Conservation (phyloP, 78 protist genomes). For the Cavenderia fasciculata region DNA sequence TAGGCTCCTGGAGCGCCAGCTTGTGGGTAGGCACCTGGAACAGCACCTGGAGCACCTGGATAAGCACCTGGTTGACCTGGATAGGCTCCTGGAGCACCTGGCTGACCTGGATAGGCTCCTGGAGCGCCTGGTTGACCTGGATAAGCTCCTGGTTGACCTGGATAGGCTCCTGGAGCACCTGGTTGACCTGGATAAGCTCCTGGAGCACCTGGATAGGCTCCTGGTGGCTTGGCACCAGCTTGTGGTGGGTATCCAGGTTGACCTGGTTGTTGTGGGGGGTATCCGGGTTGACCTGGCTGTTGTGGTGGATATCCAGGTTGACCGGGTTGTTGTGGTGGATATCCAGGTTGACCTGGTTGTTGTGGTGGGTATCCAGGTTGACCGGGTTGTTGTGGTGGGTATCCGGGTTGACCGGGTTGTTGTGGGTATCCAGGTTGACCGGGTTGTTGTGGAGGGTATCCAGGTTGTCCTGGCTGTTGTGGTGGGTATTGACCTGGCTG, state of each 20-base stretch:
- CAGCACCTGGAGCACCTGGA: slow-evolving; percentile 20
- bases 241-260: slow-evolving; percentile 3
- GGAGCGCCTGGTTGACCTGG: slow-evolving; percentile 15
- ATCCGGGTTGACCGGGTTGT: no score
- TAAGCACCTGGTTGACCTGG: slow-evolving; percentile 39
- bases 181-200: background rate
- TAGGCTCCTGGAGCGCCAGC: slow-evolving; percentile 21
- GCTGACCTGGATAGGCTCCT: slow-evolving; percentile 45
- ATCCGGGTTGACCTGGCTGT: background rate
- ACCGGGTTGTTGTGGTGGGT: slow-evolving; percentile 60
- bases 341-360: slow-evolving; percentile 6
- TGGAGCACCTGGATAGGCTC: background rate
- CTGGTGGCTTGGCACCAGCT: slow-evolving; percentile 18
- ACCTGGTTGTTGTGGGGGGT: background rate
- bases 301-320: background rate
- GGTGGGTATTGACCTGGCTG: slow-evolving; percentile 13
- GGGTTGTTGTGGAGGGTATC: slow-evolving; percentile 46
- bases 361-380: background rate
- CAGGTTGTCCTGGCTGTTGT: slow-evolving; percentile 69
- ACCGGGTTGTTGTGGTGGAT: background rate
- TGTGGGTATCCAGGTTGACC: slow-evolving; percentile 20
- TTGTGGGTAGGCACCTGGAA: slow-evolving; percentile 46
- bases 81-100: slow-evolving; percentile 2
- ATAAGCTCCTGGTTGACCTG: slow-evolving; percentile 41
- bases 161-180: slow-evolving; percentile 10